These are phyloP conservation scores for Trichopus zeylanicus DNA, from an alignment of 116 monocot genomes.

Conservation along the genomic window DNA sequence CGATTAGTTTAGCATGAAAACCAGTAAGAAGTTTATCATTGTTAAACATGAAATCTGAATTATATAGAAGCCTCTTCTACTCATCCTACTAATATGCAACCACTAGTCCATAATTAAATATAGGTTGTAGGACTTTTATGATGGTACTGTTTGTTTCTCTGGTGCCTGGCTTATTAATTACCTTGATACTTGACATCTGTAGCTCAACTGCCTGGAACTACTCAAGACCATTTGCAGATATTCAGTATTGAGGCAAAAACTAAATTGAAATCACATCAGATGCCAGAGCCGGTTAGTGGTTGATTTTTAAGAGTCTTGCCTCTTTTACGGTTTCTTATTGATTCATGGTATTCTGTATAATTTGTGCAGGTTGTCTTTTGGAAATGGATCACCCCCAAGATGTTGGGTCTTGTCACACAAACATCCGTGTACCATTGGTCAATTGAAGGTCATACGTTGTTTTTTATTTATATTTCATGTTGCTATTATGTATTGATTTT, in stretches of 20 bases:
- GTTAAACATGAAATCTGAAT: too few relatives aligned
- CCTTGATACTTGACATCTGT: constrained; percentile 10
- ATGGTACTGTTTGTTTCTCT: too few relatives aligned
- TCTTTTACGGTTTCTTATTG: too few relatives aligned
- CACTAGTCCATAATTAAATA: too few relatives aligned
- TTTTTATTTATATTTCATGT: background rate
- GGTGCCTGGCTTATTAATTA: background rate
- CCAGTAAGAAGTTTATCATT: too few relatives aligned
- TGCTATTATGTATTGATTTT: too few relatives aligned
- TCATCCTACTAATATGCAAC: too few relatives aligned
- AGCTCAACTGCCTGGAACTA: constrained; percentile 93
- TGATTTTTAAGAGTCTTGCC: background rate
- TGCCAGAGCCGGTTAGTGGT: constrained; percentile 77
- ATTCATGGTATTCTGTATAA: too few relatives aligned
- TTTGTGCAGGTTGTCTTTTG: constrained; percentile 85
- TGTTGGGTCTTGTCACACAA: constrained; percentile 95
- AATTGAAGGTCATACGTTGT: constrained; percentile 56
- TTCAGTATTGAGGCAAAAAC: constrained; percentile 90
- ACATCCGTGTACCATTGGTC: constrained; percentile 95
- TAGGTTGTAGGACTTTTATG: too few relatives aligned
- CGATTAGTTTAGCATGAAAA: too few relatives aligned
- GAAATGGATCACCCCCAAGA: constrained; percentile 96
- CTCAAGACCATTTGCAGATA: constrained; percentile 95
- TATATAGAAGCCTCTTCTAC: too few relatives aligned
- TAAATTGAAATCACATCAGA: constrained; percentile 97